Percentiles rank a stretch among this genome's conserved stretches.
Evolutionary conservation across 768 basidiomycete genomes (phyloP).

Genomic region (Auricularia sp.): DNA sequence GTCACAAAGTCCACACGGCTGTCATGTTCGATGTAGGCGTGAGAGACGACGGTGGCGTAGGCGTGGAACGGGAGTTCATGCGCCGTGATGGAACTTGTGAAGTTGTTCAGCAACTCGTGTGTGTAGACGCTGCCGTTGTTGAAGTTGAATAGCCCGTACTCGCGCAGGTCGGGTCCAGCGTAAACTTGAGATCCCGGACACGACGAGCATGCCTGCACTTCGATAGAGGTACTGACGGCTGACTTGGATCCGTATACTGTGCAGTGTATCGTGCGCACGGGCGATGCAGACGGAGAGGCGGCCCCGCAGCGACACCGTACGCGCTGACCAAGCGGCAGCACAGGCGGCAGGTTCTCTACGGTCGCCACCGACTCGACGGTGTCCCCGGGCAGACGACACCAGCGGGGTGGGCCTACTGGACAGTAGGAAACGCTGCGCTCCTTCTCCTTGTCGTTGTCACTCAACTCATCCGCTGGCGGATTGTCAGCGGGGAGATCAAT

Average conservation of each 20-base stretch:
- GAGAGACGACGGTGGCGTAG: conserved; percentile 6
- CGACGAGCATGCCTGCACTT: not conserved
- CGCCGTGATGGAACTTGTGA: conserved; percentile 11
- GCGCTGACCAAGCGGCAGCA: not conserved
- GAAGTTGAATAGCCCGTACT: conserved; percentile 11
- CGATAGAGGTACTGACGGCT: not conserved
- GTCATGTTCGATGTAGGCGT: conserved; percentile 7
- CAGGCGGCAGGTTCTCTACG: not conserved
- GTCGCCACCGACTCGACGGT: not conserved
- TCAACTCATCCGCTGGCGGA: not conserved
- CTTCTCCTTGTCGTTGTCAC: not conserved
- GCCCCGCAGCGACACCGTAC: conserved; percentile 8
- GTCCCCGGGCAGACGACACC: not conserved
- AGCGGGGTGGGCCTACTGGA: not conserved
- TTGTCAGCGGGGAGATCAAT: not conserved
- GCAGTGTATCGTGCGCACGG: too few relatives aligned
- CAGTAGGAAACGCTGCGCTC: not conserved
- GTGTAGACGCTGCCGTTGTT: conserved; percentile 14
- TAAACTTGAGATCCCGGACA: not conserved
- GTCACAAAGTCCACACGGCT: conserved; percentile 5
- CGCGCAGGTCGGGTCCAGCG: conserved; percentile 11
- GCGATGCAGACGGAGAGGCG: not conserved
- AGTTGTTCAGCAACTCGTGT: conserved; percentile 14
- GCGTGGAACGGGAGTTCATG: conserved; percentile 13
- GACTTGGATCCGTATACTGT: too few relatives aligned